phyloP scores from a whole-genome alignment of 441 rosid genomes.

The Capsella rubella region DNA sequence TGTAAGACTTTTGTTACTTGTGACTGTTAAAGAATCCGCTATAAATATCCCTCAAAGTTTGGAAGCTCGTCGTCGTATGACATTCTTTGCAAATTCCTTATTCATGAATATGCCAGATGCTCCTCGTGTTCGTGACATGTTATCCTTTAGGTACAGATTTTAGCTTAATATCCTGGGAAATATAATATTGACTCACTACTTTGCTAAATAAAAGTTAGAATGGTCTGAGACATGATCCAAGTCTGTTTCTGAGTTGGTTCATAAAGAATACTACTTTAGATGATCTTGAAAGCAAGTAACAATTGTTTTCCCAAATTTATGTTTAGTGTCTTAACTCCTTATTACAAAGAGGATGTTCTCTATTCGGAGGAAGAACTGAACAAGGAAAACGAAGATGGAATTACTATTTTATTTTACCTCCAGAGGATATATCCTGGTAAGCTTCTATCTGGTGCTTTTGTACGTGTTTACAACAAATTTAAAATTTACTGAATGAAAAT shows the following conservation, averaged over 20 bases:
- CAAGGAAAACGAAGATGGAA: slow-evolving; percentile 94
- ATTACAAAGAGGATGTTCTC: slow-evolving; percentile 87
- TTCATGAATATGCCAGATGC: slow-evolving; percentile 97
- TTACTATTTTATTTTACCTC: slow-evolving; percentile 81
- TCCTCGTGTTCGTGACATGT: slow-evolving; percentile 89
- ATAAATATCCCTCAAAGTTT: slow-evolving; percentile 89
- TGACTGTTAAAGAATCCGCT: slow-evolving; percentile 96
- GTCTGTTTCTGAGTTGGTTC: slow-evolving; percentile 24
- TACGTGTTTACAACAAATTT: slow-evolving; percentile 10
- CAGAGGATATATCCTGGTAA: slow-evolving; percentile 93
- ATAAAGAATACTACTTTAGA: not conserved
- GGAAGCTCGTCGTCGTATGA: slow-evolving; percentile 98
- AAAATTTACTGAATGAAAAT: slow-evolving; percentile 38
- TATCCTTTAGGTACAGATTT: slow-evolving; percentile 80
- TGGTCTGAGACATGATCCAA: slow-evolving; percentile 25
- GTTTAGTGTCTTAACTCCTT: slow-evolving; percentile 94
- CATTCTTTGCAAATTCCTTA: slow-evolving; percentile 96
- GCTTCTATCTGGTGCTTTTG: slow-evolving; percentile 27
- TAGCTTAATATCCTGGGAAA: slow-evolving; percentile 20
- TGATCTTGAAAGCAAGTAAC: slow-evolving; percentile 28
- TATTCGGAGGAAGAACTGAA: slow-evolving; percentile 87
- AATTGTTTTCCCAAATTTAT: slow-evolving; percentile 27
- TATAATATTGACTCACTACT: not conserved
- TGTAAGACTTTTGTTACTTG: slow-evolving; percentile 76
- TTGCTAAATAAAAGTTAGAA: slow-evolving; percentile 1